Evolutionary conservation across 75 land plant genomes (phyloP), one percentile per base, ranked within the genome.

Genomic region (Ceratopteris richardii): DNA sequence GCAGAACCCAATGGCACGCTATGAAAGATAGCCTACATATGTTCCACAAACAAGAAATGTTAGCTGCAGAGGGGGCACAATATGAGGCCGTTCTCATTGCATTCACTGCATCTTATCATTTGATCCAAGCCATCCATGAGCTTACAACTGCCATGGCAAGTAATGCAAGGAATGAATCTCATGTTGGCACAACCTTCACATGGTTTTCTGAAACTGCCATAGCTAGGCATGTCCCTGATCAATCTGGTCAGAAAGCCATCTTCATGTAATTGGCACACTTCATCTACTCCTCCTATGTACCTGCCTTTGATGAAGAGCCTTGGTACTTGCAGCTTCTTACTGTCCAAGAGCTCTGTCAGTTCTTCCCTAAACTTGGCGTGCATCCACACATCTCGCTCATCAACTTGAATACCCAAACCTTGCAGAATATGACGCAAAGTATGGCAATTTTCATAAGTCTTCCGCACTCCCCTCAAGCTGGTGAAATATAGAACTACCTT

Each of bases 71-170:
- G 7, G 25, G 94, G 86, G 65, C 94, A 88, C 6, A 86, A 52
- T 1, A 80, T 60, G 10, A 88, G 69, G 0, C 94, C 94, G 54
- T 88, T 85, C 54, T 88, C 94, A 56, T 88, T 88, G 62, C 94
- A 88, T 36, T 85, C 73, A 7, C 66, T 71, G 33, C 94, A 88
- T 5, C 82, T 57, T 3, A 59, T 59, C 31, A 55, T 62, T 16
- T 52, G 70, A 30, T 76, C 78, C 31, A 69, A 82, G 18, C 54
- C 59, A 39, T 19, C 33, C 37, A 68, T 78, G 0, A 85, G 55
- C 63, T 85, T 88, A 62, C 90, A 75, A 61, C 94, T 88, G 12
- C 94, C 94, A 12, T 67, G 64, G 59, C 94, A 88, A 0, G 72
- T 77, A 31, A 69, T 68, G 71, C 94, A 88, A 0, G 77, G 80